phyloP scores from a whole-genome alignment of 371 early-diverging fungal genomes.

The Syncephalastrum sp. region DNA sequence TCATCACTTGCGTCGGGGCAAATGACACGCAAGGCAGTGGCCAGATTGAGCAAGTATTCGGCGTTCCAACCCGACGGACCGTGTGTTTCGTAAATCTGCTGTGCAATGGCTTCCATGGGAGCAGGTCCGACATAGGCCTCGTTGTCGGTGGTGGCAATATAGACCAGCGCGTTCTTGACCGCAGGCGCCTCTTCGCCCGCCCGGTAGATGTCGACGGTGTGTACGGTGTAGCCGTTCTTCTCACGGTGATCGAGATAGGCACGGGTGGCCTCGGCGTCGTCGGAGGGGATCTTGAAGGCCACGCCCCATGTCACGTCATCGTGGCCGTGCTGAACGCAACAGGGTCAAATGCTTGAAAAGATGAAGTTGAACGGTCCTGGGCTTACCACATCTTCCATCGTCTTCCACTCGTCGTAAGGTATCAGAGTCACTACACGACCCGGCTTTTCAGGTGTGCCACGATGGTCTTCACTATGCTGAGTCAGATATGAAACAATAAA shows the following conservation, averaged over 20 bases:
- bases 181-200: slow-evolving; percentile 38
- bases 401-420: slow-evolving; percentile 63
- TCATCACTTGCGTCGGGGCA: slow-evolving; percentile 60
- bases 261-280: slow-evolving; percentile 20
- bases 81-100: slow-evolving; percentile 63
- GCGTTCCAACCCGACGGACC: slow-evolving; percentile 81
- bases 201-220: slow-evolving; percentile 68
- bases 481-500: slow-evolving; percentile 5
- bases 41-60: slow-evolving; percentile 76
- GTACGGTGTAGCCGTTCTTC: slow-evolving; percentile 84
- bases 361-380: neutral
- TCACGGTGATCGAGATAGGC: slow-evolving; percentile 57
- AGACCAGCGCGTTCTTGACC: slow-evolving; percentile 72
- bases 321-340: slow-evolving; percentile 45
- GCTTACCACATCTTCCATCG: slow-evolving; percentile 40
- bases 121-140: slow-evolving; percentile 82
- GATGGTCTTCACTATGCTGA: slow-evolving; percentile 84
- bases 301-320: slow-evolving; percentile 84
- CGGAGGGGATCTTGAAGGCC: slow-evolving; percentile 67
- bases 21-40: slow-evolving; percentile 60
- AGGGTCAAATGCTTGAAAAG: neutral
- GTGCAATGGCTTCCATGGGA: slow-evolving; percentile 66
- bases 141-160: slow-evolving; percentile 81
- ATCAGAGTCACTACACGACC: slow-evolving; percentile 92
- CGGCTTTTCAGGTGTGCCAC: slow-evolving; percentile 81